Percentiles rank a stretch among this genome's conserved stretches.
phyloP scores from a whole-genome alignment of 192 early-diverging fungal species.

The Spizellomyces punctatus region DNA sequence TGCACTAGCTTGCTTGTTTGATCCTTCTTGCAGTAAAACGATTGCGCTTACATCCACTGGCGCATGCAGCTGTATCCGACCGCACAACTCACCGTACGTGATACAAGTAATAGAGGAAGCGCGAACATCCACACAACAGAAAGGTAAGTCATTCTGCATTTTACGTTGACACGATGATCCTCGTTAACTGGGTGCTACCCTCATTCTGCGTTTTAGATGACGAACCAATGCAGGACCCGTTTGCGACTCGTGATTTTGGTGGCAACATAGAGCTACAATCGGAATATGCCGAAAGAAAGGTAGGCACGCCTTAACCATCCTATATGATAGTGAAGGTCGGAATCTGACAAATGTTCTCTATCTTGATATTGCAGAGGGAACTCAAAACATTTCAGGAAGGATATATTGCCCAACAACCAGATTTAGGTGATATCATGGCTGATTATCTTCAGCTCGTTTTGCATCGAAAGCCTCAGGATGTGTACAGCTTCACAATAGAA shows the following conservation, averaged over 20 bases:
- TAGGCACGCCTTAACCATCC: not conserved
- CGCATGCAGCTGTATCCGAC: not conserved
- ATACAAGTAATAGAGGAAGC: not conserved
- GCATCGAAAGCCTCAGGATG: constrained; percentile 49
- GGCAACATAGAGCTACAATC: constrained; percentile 48
- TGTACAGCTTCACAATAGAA: constrained; percentile 44
- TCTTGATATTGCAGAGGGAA: constrained; percentile 19
- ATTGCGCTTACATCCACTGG: not conserved
- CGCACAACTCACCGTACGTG: not conserved
- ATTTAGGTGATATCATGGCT: constrained; percentile 44
- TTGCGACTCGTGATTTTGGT: constrained; percentile 21
- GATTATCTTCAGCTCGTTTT: constrained; percentile 55
- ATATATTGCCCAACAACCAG: constrained; percentile 43
- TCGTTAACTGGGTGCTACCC: not conserved
- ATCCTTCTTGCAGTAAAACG: no score
- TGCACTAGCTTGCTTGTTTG: no score
- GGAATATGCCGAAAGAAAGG: constrained; percentile 46
- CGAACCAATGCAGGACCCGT: not conserved
- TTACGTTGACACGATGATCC: not conserved
- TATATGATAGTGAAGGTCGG: not conserved
- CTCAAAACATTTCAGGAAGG: constrained; percentile 31
- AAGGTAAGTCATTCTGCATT: not conserved
- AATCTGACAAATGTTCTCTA: not conserved
- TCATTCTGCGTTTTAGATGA: not conserved
- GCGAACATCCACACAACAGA: not conserved